Conservation (phyloP, 2,329 filamentous ascomycete genomes). For the Nigrospora oryzae region DNA sequence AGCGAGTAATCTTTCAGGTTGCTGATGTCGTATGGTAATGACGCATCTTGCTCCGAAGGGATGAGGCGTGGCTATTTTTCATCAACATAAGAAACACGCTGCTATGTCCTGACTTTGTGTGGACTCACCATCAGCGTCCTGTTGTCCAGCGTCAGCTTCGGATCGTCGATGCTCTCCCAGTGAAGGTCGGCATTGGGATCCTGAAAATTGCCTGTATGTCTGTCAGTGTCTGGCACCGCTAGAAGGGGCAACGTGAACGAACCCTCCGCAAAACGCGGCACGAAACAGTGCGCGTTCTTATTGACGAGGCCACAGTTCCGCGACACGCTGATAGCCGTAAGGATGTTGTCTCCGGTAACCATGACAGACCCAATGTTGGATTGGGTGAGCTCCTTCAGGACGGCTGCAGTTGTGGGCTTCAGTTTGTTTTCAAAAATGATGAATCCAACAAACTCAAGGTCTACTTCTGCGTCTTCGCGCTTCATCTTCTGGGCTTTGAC, state of each 20-base stretch:
- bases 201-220: constrained; percentile 51
- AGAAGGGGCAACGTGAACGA: constrained; percentile 7
- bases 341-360: constrained; percentile 96
- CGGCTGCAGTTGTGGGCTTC: constrained; percentile 74
- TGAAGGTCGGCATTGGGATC: constrained; percentile 65
- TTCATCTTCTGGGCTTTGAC: constrained; percentile 92
- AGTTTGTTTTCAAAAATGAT: constrained; percentile 99
- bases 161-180: constrained; percentile 96
- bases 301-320: constrained; percentile 82
- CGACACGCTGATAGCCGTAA: constrained; percentile 93
- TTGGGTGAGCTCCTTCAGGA: constrained; percentile 72
- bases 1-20: constrained; percentile 81
- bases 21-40: constrained; percentile 74
- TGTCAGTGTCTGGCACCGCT: neutral
- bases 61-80: constrained; percentile 55
- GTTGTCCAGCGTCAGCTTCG: constrained; percentile 66
- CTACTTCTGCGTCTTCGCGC: constrained; percentile 73
- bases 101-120: constrained; percentile 22
- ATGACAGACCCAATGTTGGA: constrained; percentile 87
- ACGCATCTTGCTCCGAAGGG: constrained; percentile 66
- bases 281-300: constrained; percentile 77
- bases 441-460: constrained; percentile 85
- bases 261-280: constrained; percentile 79
- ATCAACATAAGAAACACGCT: neutral
- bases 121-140: constrained; percentile 54